Evolutionary conservation across 129 eudicot species (phyloP), one percentile per base, ranked within the genome.

Genomic region (Chrysanthemum makinoi): DNA sequence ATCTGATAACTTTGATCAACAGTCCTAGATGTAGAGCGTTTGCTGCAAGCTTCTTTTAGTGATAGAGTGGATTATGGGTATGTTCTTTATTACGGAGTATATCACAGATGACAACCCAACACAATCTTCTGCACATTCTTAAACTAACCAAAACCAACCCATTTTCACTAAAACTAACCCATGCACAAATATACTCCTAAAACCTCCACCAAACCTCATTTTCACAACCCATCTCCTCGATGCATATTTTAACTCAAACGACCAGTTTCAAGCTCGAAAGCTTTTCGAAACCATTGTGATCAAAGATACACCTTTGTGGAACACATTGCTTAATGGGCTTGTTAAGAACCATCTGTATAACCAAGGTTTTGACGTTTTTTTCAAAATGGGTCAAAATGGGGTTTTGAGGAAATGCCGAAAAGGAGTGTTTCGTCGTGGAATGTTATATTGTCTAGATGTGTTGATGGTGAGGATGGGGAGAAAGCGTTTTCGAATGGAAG

Each of bases 191-290:
- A 6, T 65, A 39, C 49, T 74, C 35, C 24, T 20, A 80, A 30
- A 88, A 86, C 62, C 81, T 88, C 72, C 71, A 78, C 68, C 90
- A 88, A 73, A 85, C 70, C 72, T 84, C 11, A 39, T 88, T 52
- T 15, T 81, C 19, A 10, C 74, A 51, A 86, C 89, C 22, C 76
- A 85, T 53, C 90, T 88, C 70, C 73, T 85, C 52, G 75, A 78
- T 19, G 81, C 86, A 16, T 88, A 76, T 73, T 81, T 77, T 11
- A 39, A 51, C 39, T 33, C 39, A 4, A 33, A 33, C 39, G 39
- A 33, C 39, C 39, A 0, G 39, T 33, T 33, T 33, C 80, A 70
- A 4, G 61, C 83, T 3, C 78, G n/a, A 59, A 73, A 61, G 10
- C 85, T 88, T 66, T 88, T 82, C 69, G 70, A 88, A 78, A 75